Evolutionary conservation across 148 eudicot genomes (phyloP).

Genomic region (Bassia scoparia): DNA sequence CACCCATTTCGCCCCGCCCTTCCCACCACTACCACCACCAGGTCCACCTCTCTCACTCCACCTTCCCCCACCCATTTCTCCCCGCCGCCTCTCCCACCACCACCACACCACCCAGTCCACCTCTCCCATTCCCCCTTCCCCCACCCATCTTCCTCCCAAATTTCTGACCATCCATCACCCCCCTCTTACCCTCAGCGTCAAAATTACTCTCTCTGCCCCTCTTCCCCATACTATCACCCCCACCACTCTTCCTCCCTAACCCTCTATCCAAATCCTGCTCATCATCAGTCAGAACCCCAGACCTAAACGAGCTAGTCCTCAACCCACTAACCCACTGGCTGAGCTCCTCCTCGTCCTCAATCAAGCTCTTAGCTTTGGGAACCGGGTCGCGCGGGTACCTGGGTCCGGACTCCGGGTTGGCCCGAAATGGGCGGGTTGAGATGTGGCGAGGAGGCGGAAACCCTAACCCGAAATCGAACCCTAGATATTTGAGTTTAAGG

Average conservation of each 20-base stretch:
- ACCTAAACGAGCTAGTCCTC: constrained; percentile 45
- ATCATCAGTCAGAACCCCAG: constrained; percentile 44
- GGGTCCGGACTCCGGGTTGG: constrained; percentile 26
- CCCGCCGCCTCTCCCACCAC: not conserved
- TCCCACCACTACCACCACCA: too few species aligned
- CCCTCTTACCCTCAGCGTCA: constrained; percentile 24
- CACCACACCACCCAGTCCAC: not conserved
- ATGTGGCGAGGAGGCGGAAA: constrained; percentile 30
- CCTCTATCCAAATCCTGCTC: constrained; percentile 32
- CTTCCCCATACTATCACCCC: constrained; percentile 22
- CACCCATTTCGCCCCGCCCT: not conserved
- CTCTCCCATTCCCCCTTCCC: constrained; percentile 1
- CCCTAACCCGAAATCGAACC: constrained; percentile 32
- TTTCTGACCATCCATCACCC: constrained; percentile 7
- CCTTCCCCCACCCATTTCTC: constrained; percentile 6
- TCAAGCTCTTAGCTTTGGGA: constrained; percentile 44
- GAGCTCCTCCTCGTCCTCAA: constrained; percentile 81
- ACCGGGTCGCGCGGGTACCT: not conserved
- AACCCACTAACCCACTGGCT: constrained; percentile 78
- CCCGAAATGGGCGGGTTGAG: constrained; percentile 37
- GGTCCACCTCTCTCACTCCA: too few species aligned
- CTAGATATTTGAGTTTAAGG: constrained; percentile 45
- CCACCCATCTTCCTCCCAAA: not conserved
- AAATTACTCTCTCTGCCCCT: constrained; percentile 42
- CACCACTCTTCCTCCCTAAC: constrained; percentile 21